Conservation (phyloP, 768 basidiomycete genomes). For the Xerocomus brunneocitrinus region DNA sequence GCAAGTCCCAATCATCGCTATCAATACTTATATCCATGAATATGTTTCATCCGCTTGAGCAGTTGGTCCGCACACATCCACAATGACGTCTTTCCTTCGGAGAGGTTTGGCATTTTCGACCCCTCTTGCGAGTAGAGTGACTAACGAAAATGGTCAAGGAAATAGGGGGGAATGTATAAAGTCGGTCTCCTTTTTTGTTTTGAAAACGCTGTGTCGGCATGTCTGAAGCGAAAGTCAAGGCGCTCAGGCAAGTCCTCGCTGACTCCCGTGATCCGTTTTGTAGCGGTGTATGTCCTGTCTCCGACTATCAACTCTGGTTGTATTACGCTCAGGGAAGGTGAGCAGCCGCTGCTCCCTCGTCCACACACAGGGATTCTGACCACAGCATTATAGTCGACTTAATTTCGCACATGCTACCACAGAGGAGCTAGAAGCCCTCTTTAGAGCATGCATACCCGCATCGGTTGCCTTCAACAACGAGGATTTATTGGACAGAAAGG, state of each 20-base stretch:
- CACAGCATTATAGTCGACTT: neutral
- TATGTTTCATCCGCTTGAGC: too few species aligned
- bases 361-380: neutral
- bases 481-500: conserved; percentile 42
- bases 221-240: neutral
- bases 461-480: conserved; percentile 36
- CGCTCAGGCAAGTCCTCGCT: neutral
- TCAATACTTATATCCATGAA: too few species aligned
- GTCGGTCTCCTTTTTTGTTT: too few species aligned
- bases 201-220: neutral
- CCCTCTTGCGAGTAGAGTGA: too few species aligned
- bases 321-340: neutral
- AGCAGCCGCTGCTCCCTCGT: neutral
- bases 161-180: too few species aligned
- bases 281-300: neutral
- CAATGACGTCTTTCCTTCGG: too few species aligned
- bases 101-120: too few species aligned
- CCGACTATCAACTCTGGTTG: neutral
- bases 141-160: too few species aligned
- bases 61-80: too few species aligned
- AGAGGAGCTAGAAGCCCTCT: conserved; percentile 2
- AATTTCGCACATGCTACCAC: neutral
- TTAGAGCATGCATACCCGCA: conserved; percentile 26
- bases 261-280: neutral
- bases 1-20: too few species aligned